Percentiles rank a stretch among this genome's conserved stretches.
These are phyloP conservation scores for Acidiella bohemica DNA, from an alignment of 495 filamentous ascomycete genomes.

Conservation along the genomic window DNA sequence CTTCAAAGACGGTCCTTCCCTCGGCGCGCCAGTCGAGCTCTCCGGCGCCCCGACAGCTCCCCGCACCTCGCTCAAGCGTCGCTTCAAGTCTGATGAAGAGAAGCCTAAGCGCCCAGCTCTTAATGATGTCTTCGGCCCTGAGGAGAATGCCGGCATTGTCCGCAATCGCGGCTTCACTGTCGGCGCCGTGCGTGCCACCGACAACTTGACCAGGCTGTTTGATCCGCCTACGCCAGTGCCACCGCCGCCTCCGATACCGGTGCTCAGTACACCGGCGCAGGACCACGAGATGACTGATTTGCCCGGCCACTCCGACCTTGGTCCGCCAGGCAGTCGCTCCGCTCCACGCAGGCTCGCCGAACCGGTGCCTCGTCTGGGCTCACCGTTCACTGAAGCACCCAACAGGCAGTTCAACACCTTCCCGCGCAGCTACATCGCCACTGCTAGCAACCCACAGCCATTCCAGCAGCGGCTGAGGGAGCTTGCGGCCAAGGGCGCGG, in stretches of 20 bases:
- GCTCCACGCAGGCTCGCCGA: slow-evolving; percentile 17
- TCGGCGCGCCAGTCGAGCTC: slow-evolving; percentile 19
- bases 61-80: slow-evolving; percentile 39
- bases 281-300: slow-evolving; percentile 17
- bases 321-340: slow-evolving; percentile 11
- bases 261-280: neutral
- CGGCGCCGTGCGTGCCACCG: slow-evolving; percentile 32
- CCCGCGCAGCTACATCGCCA: slow-evolving; percentile 25
- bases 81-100: slow-evolving; percentile 35
- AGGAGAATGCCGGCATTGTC: slow-evolving; percentile 32
- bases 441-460: slow-evolving; percentile 11
- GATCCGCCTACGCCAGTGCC: slow-evolving; percentile 12
- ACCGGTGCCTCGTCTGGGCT: slow-evolving; percentile 26
- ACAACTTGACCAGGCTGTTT: slow-evolving; percentile 24
- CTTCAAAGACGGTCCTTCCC: slow-evolving; percentile 14
- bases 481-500: slow-evolving; percentile 4
- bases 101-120: slow-evolving; percentile 36
- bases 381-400: slow-evolving; percentile 26
- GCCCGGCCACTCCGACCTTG: slow-evolving; percentile 1
- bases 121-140: slow-evolving; percentile 35
- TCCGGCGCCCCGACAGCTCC: slow-evolving; percentile 13
- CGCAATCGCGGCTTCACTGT: slow-evolving; percentile 49
- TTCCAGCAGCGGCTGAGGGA: slow-evolving; percentile 18
- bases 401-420: slow-evolving; percentile 26
- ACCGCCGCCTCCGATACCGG: neutral